Percentiles rank a stretch among this genome's conserved stretches.
Conservation (phyloP, 129 eudicot genomes). For the Lonicera japonica region DNA sequence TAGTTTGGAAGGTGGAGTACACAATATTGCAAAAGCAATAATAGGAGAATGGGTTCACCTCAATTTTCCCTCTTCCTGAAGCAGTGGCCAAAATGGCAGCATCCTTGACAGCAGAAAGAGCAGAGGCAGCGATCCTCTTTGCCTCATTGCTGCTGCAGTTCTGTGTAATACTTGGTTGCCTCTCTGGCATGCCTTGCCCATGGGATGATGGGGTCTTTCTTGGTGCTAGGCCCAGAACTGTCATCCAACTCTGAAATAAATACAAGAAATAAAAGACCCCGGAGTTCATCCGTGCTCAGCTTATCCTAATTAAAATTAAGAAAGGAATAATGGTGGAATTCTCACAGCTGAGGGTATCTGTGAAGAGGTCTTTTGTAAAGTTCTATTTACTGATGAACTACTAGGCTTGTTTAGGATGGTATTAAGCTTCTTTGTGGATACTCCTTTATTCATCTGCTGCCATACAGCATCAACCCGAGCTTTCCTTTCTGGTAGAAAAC, state of each 20-base stretch:
- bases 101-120: slow-evolving; percentile 85
- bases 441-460: slow-evolving; percentile 96
- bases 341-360: slow-evolving; percentile 46
- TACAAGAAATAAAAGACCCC: background rate
- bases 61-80: slow-evolving; percentile 68
- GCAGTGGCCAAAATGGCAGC: slow-evolving; percentile 52
- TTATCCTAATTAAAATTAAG: background rate
- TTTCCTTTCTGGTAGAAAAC: slow-evolving; percentile 46
- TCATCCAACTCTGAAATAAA: slow-evolving; percentile 70
- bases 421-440: slow-evolving; percentile 59
- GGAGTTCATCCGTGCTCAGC: background rate
- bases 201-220: slow-evolving; percentile 29
- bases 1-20: background rate
- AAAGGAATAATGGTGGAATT: background rate
- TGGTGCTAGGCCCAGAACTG: slow-evolving; percentile 65
- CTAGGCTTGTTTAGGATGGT: slow-evolving; percentile 45
- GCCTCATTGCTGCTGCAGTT: slow-evolving; percentile 55
- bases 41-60: slow-evolving; percentile 28
- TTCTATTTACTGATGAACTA: slow-evolving; percentile 31
- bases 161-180: slow-evolving; percentile 20
- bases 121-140: slow-evolving; percentile 82
- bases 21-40: background rate
- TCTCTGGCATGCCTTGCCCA: slow-evolving; percentile 16
- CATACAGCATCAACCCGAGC: slow-evolving; percentile 82
- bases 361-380: slow-evolving; percentile 31